Evolutionary conservation across 371 early-diverging fungal species (phyloP).

Genomic region (Dentiscutata heterogama): DNA sequence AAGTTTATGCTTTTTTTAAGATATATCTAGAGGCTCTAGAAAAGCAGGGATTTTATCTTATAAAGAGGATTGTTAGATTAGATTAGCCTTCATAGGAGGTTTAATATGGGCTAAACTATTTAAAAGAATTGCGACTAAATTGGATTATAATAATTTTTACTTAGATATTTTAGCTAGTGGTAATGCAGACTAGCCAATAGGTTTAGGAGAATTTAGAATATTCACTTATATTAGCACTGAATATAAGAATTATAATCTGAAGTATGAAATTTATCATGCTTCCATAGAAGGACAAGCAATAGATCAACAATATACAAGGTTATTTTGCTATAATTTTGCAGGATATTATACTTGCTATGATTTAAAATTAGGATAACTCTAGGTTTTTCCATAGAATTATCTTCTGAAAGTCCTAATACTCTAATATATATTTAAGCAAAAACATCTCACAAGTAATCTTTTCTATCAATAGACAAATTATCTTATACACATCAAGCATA

Average conservation of each 20-base stretch:
- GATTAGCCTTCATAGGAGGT: background rate
- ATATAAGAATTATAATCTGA: too few species aligned
- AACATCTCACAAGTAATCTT: background rate
- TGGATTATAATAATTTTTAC: too few species aligned
- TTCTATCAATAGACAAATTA: conserved; percentile 15
- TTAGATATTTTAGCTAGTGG: too few species aligned
- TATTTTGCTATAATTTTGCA: conserved; percentile 10
- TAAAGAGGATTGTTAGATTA: background rate
- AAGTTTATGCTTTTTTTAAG: background rate
- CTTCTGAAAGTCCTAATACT: background rate
- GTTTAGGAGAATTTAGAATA: too few species aligned
- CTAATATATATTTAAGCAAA: conserved; percentile 6
- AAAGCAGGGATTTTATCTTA: background rate
- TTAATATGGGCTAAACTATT: background rate
- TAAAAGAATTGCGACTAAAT: too few species aligned
- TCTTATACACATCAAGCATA: background rate
- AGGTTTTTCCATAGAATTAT: conserved; percentile 1
- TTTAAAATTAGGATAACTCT: background rate
- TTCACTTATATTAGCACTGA: too few species aligned
- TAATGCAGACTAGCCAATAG: too few species aligned
- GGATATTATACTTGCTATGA: conserved; percentile 15
- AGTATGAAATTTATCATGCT: too few species aligned
- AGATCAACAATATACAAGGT: too few species aligned
- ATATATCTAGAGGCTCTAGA: background rate
- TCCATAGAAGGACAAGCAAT: too few species aligned